Conservation (phyloP, 306 rosid genomes). For the Heteromeles arbutifolia region DNA sequence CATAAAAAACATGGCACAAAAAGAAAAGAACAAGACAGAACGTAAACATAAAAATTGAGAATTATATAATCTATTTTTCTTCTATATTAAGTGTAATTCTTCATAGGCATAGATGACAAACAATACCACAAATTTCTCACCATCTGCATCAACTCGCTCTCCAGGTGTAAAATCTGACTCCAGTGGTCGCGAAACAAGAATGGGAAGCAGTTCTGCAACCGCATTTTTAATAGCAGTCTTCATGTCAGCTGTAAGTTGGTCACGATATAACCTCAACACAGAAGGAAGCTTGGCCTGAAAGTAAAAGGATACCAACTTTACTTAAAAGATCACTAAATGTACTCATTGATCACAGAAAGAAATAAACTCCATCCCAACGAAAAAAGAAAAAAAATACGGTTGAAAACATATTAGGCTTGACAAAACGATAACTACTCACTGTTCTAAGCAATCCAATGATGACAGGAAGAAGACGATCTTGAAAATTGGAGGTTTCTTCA, state of each 20-base stretch:
- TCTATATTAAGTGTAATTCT: neutral
- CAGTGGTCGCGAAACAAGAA: constrained; percentile 65
- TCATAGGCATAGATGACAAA: constrained; percentile 7
- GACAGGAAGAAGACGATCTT: constrained; percentile 82
- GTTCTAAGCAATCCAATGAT: constrained; percentile 97
- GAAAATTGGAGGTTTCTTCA: constrained; percentile 67
- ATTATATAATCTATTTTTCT: neutral
- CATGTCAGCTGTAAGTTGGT: constrained; percentile 91
- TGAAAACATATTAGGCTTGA: neutral
- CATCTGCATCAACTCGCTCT: constrained; percentile 82
- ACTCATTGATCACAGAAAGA: neutral
- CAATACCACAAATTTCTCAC: constrained; percentile 47
- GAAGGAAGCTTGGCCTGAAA: constrained; percentile 95
- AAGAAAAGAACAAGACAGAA: neutral
- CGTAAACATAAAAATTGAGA: neutral
- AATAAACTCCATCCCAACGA: neutral
- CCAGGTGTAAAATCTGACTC: constrained; percentile 75
- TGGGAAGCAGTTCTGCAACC: constrained; percentile 90
- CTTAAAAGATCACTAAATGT: neutral
- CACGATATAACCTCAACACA: constrained; percentile 87
- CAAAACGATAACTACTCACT: constrained; percentile 44
- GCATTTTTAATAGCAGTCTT: constrained; percentile 88
- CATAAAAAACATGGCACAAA: neutral
- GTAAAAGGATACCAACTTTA: neutral
- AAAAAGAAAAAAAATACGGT: no score